Evolutionary conservation across 768 basidiomycete genomes (phyloP).

Genomic region (Psilocybe cyanescens): DNA sequence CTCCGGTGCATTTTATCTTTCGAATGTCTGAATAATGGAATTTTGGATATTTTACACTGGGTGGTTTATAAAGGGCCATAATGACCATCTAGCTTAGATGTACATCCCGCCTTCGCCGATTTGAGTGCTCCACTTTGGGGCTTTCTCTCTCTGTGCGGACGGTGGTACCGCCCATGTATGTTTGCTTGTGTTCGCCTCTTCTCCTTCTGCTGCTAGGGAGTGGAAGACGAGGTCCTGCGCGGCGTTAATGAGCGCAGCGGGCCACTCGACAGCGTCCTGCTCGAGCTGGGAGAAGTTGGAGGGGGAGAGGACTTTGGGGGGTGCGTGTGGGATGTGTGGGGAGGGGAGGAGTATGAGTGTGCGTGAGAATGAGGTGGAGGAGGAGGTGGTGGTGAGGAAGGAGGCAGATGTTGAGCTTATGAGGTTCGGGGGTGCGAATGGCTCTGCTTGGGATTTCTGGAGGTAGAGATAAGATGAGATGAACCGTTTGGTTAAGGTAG

Average conservation of each 20-base stretch:
- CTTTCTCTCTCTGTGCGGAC: slow-evolving; percentile 6
- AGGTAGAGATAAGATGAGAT: slow-evolving; percentile 8
- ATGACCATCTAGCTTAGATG: slow-evolving; percentile 7
- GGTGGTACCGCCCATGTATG: slow-evolving; percentile 12
- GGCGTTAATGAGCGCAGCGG: slow-evolving; percentile 32
- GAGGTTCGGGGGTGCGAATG: slow-evolving; percentile 60
- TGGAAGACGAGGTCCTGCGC: slow-evolving; percentile 41
- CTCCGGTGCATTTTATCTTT: too few species aligned
- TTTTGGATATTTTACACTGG: too few species aligned
- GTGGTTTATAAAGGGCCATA: too few species aligned
- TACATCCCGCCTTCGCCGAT: slow-evolving; percentile 45
- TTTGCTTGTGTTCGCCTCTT: slow-evolving; percentile 7
- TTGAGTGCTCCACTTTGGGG: slow-evolving; percentile 8
- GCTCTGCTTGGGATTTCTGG: slow-evolving; percentile 37
- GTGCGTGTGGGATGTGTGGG: slow-evolving; percentile 41
- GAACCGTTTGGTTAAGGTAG: neutral
- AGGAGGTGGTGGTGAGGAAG: slow-evolving; percentile 41
- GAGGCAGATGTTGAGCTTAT: slow-evolving; percentile 58
- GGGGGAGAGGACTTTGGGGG: slow-evolving; percentile 41
- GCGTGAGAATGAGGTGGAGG: slow-evolving; percentile 14
- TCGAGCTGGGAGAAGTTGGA: slow-evolving; percentile 32
- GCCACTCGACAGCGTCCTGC: slow-evolving; percentile 42
- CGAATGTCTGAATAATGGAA: too few species aligned
- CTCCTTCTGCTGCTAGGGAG: slow-evolving; percentile 36
- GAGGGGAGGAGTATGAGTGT: slow-evolving; percentile 54